Conservation (phyloP, 1,284 basidiomycete genomes). For the Phellinidium pouzarii region DNA sequence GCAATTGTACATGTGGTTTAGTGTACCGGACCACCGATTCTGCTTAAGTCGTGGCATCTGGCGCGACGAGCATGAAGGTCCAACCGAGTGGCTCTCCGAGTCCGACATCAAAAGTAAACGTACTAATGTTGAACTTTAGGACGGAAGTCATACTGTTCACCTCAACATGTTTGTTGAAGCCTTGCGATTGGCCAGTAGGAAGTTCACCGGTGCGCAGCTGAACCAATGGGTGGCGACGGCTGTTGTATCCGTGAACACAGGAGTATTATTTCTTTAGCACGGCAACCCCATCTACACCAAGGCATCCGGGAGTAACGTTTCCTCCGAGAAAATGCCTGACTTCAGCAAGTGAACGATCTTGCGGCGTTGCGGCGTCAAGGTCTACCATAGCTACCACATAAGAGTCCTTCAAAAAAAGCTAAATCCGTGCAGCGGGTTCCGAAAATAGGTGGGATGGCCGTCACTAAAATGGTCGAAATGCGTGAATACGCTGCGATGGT, state of each 20-base stretch:
- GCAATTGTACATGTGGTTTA: no score
- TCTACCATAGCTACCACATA: constrained; percentile 42
- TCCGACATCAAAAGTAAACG: constrained; percentile 24
- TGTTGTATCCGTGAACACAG: constrained; percentile 35
- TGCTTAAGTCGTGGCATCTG: constrained; percentile 1
- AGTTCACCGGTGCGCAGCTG: constrained; percentile 41
- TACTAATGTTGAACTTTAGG: constrained; percentile 27
- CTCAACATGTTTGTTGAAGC: constrained; percentile 24
- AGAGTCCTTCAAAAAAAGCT: constrained; percentile 18
- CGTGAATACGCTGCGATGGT: neutral
- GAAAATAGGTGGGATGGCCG: constrained; percentile 17
- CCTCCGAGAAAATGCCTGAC: constrained; percentile 41
- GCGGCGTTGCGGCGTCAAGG: constrained; percentile 43
- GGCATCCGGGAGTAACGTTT: constrained; percentile 30
- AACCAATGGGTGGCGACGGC: constrained; percentile 39
- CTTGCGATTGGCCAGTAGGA: constrained; percentile 26
- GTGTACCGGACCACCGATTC: no score
- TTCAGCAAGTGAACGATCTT: constrained; percentile 33
- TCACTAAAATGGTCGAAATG: constrained; percentile 8
- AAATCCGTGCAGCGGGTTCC: constrained; percentile 2
- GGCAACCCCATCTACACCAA: constrained; percentile 19
- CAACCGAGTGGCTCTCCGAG: constrained; percentile 28
- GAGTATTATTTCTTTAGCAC: constrained; percentile 32
- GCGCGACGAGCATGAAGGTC: constrained; percentile 28
- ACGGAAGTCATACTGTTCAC: constrained; percentile 24